These are phyloP conservation scores for Ailanthus altissimus DNA, from an alignment of 345 rosid genomes.

Conservation along the genomic window DNA sequence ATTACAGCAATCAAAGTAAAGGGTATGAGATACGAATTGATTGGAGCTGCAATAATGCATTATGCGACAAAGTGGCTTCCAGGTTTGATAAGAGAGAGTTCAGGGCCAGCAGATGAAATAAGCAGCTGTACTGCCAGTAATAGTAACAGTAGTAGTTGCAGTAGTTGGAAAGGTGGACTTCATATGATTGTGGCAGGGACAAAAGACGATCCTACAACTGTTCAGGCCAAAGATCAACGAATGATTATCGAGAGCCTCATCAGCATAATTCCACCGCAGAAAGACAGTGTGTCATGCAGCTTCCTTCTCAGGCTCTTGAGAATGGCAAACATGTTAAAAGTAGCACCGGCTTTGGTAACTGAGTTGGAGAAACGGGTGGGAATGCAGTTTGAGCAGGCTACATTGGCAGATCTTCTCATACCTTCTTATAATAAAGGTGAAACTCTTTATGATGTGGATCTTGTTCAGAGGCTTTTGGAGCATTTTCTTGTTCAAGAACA, in stretches of 20 bases:
- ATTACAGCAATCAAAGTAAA: constrained; percentile 94
- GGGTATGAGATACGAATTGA: constrained; percentile 88
- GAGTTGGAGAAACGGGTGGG: constrained; percentile 95
- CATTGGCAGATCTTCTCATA: constrained; percentile 78
- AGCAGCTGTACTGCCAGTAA: constrained; percentile 47
- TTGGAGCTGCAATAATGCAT: constrained; percentile 86
- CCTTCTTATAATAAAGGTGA: constrained; percentile 67
- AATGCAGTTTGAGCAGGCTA: constrained; percentile 96
- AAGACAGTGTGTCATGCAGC: constrained; percentile 82
- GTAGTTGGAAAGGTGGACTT: constrained; percentile 86
- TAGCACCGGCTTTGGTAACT: constrained; percentile 86
- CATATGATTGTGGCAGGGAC: constrained; percentile 74
- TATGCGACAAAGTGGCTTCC: constrained; percentile 92
- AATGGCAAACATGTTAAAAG: constrained; percentile 81
- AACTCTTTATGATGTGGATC: constrained; percentile 86
- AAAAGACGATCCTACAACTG: constrained; percentile 49
- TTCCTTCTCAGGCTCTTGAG: constrained; percentile 83
- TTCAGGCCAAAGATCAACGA: constrained; percentile 73
- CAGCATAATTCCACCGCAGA: constrained; percentile 91
- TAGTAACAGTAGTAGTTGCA: constrained; percentile 52
- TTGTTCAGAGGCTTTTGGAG: constrained; percentile 86
- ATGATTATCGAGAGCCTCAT: constrained; percentile 87
- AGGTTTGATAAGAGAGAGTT: constrained; percentile 61
- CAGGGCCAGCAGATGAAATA: constrained; percentile 52
- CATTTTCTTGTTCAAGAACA: constrained; percentile 95